Evolutionary conservation across 805 yeast genomes (phyloP), one percentile per base, ranked within the genome.

Genomic region (Candida suzukii): DNA sequence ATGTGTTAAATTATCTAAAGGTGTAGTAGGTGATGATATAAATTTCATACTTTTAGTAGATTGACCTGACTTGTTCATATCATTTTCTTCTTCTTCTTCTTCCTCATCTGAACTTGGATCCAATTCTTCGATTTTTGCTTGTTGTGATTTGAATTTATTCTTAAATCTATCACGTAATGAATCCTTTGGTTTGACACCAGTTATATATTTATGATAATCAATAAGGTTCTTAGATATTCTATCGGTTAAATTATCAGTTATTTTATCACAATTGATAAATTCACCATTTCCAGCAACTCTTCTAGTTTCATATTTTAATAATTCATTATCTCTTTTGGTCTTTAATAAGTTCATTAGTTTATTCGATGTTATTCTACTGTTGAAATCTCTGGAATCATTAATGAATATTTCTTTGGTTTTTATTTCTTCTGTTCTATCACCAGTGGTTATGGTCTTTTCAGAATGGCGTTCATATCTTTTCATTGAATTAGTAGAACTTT

Each of bases 381-480:
- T 31, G 3, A n/a, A 8, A 19, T 19, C 34, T 11, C 35, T 29
- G 14, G 40, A 11, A 16, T 32, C 30, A 30, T 38, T 35, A 29
- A 38, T 14, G 14, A 38, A 38, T 8, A 38, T 28, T 20, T 38
- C 40, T 21, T 21, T 38, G 4, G 35, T 38, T 24, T n/a, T 30
- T 4, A 21, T 38, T 17, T 38, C 40, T n/a, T 38, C 40, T 6
- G n/a, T 21, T 4, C 11, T n/a, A 9, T 38, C 35, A 5, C 24
- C 28, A 14, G 16, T 18, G 5, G 35, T 38, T 5, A n/a, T 20
- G 10, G 11, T 30, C 12, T 12, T 29, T 17, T 30, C 35, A 5
- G n/a, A 3, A 25, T 38, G 40, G 14, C 40, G 35, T 25, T 38
- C 40, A 32, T 29, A 38, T 6, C 28, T 12, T 16, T 38, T 29